phyloP scores from a whole-genome alignment of 371 early-diverging fungal genomes.

The Syncephalis plumigaleata region DNA sequence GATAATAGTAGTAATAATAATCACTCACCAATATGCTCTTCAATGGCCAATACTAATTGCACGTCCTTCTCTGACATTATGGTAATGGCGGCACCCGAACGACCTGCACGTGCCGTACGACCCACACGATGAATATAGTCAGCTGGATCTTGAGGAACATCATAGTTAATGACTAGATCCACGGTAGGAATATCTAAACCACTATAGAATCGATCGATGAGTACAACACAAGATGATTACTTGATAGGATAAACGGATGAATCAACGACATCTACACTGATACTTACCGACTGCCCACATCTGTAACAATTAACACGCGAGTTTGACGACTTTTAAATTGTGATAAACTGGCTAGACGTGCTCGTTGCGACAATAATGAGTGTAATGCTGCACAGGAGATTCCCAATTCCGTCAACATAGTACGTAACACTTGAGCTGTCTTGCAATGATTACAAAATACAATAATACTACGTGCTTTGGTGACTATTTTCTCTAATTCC shows the following conservation, averaged over 20 bases:
- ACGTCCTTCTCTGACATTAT: slow-evolving; percentile 94
- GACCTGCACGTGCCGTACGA: slow-evolving; percentile 95
- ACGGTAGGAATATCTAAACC: slow-evolving; percentile 98
- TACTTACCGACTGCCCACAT: slow-evolving; percentile 47
- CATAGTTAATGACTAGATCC: slow-evolving; percentile 89
- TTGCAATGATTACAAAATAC: slow-evolving; percentile 79
- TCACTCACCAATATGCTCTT: slow-evolving; percentile 47
- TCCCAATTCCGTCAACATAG: slow-evolving; percentile 76
- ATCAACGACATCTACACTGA: too few relatives aligned
- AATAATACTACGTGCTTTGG: slow-evolving; percentile 24
- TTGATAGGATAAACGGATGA: too few relatives aligned
- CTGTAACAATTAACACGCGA: slow-evolving; percentile 86
- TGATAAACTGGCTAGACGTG: slow-evolving; percentile 77
- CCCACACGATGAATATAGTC: slow-evolving; percentile 99
- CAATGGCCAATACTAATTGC: slow-evolving; percentile 70
- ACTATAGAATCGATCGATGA: slow-evolving; percentile 21
- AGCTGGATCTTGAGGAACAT: slow-evolving; percentile 93
- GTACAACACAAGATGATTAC: too few relatives aligned
- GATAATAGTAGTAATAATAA: slow-evolving; percentile 68
- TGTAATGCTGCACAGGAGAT: slow-evolving; percentile 82
- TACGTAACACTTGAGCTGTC: slow-evolving; percentile 62
- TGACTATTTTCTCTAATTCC: too few relatives aligned
- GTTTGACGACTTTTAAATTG: slow-evolving; percentile 81
- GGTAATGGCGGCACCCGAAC: slow-evolving; percentile 70
- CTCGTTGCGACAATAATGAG: slow-evolving; percentile 82